Evolutionary conservation across 768 basidiomycete genomes (phyloP), one percentile per base, ranked within the genome.

Genomic region (Coprinopsis marcescibilis): DNA sequence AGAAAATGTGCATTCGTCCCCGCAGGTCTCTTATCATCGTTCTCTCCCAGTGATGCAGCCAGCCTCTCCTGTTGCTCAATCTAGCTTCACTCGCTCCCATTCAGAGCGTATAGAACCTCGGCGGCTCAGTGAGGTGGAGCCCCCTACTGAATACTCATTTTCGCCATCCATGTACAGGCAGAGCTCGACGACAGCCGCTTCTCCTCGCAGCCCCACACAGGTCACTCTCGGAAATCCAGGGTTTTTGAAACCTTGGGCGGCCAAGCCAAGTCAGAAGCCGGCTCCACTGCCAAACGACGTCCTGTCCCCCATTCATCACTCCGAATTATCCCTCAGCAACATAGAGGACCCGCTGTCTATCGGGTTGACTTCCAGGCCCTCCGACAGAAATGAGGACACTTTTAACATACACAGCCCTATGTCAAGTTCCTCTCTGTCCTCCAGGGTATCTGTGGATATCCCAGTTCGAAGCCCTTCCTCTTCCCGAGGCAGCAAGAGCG

Each of bases 31-130:
- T 3, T 43, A 49, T 12, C 34, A 44, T 36, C 43, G 38, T 32
- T 49, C 48, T 1, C 32, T 43, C 17, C 48, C 48, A 10, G 17
- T 32, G 17, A 44, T 36, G 7, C 23, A 29, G 19, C 24, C 42
- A 19, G 12, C 48, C 17, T 49, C 48, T 25, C 35, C 42, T 14
- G 35, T 38, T 3, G 38, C 14, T 25, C 25, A 26, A 12, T 17
- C 35, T 8, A n/a, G 23, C 4, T n/a, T 49, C 32, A n/a, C 23
- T 13, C 48, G 48, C 13, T 34, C 48, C 26, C 30, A 33, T 20
- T 49, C 48, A 15, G 48, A 49, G 2, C 4, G 19, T 19, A 13
- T 43, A 11, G 39, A 8, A 10, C 8, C 10, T 7, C 35, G 7
- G 35, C 35, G 35, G 17, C 35, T 10, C 11, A 17, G 17, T 11